phyloP scores from a whole-genome alignment of 116 monocot species.

The Trichopus zeylanicus region DNA sequence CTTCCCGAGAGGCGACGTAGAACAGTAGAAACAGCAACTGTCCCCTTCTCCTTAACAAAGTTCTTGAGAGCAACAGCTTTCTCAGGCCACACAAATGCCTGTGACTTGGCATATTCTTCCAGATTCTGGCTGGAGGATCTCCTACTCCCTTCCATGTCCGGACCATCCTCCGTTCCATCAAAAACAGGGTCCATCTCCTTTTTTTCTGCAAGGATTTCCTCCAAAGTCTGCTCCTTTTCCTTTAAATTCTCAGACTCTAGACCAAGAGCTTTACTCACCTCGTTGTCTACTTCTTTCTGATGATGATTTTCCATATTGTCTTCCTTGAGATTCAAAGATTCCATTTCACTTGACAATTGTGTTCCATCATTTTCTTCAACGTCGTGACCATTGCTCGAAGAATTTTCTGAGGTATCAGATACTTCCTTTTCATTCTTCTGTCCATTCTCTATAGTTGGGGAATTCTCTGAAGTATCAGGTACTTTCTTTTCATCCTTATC shows the following conservation, averaged over 20 bases:
- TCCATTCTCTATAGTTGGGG: slow-evolving; percentile 1
- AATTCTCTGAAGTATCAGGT: slow-evolving; percentile 1
- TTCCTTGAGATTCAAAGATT: slow-evolving; percentile 12
- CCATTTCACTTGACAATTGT: slow-evolving; percentile 5
- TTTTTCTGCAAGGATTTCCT: slow-evolving; percentile 36
- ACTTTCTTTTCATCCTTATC: neutral
- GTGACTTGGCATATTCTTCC: slow-evolving; percentile 27
- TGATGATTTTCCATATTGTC: neutral
- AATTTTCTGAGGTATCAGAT: neutral
- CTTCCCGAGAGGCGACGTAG: slow-evolving; percentile 76
- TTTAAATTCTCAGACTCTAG: slow-evolving; percentile 8
- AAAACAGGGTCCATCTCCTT: slow-evolving; percentile 51
- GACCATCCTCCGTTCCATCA: slow-evolving; percentile 59
- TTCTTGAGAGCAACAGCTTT: slow-evolving; percentile 73
- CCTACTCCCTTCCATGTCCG: slow-evolving; percentile 28
- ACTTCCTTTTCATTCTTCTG: neutral
- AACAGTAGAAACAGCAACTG: slow-evolving; percentile 65
- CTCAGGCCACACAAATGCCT: slow-evolving; percentile 55
- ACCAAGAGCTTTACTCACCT: neutral
- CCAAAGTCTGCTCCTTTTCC: slow-evolving; percentile 20
- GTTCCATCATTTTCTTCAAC: slow-evolving; percentile 7
- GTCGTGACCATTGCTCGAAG: neutral
- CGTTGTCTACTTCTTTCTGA: neutral
- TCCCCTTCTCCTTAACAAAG: slow-evolving; percentile 72
- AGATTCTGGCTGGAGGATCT: slow-evolving; percentile 21